Evolutionary conservation across 345 rosid genomes (phyloP), one percentile per base, ranked within the genome.

Genomic region (Acer campestre): DNA sequence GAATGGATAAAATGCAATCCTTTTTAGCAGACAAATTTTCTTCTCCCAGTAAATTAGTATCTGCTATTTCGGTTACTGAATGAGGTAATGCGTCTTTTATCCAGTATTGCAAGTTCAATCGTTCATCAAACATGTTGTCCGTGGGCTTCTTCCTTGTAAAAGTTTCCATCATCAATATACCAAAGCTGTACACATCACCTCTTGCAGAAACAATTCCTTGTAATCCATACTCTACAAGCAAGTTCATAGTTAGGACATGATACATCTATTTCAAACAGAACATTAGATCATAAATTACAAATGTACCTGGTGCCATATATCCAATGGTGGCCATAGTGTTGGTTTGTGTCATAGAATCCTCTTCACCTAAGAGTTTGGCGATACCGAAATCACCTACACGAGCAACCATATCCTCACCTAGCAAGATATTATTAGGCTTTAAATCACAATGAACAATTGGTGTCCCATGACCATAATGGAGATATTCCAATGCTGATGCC

Each of bases 121-220:
- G 79, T 49, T 49, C 66, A 3, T 0, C 14, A 51, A 80, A 62
- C 53, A 70, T 70, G 3, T 63, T 70, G 13, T 80, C 76, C 0
- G 74, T 71, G 0, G 80, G 83, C 68, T 71, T 76, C 53, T 66
- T 80, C 9, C 74, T 63, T 9, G 80, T 71, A 49, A 80, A 76
- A 1, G 73, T 71, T 59, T 80, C 83, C 71, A 78, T 68, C 22
- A 82, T 0, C 49, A 69, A 9, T 1, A 82, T 78, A 1, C 77
- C 79, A n/a, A 42, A 80, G 62, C 80, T 71, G 17, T 76, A 71
- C 4, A 75, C 61, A 51, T 80, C 82, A 1, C 75, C 59, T 10
- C 35, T 64, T 10, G 44, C 49, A 0, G 77, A 80, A 4, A 72
- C 74, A 11, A 38, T 71, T 38, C 80, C 80, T 64, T 55, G 46